Conservation (phyloP, 768 basidiomycete species). For the Auriculariales sp. region DNA sequence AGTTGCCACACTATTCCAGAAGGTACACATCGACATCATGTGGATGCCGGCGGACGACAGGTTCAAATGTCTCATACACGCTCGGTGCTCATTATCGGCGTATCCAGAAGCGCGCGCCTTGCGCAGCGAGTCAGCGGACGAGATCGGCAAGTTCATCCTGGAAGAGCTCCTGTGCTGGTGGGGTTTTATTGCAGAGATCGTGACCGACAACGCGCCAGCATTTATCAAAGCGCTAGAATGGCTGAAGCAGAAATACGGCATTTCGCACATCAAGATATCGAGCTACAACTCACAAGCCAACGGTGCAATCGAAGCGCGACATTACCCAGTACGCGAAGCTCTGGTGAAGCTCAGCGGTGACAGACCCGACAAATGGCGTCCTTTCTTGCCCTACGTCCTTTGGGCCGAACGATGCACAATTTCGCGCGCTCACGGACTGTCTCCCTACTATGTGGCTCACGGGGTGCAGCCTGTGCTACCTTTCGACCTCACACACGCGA, state of each 20-base stretch:
- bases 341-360: constrained; percentile 21
- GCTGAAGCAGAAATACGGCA: constrained; percentile 16
- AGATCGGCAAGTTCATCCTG: constrained; percentile 5
- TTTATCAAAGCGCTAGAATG: constrained; percentile 14
- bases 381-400: too few relatives aligned
- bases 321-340: constrained; percentile 18
- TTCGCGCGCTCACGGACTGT: constrained; percentile 10
- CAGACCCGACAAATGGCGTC: too few relatives aligned
- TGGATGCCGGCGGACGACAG: not conserved
- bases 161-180: constrained; percentile 6
- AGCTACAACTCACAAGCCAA: constrained; percentile 29
- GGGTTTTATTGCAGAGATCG: constrained; percentile 16
- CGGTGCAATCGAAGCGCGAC: constrained; percentile 20
- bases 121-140: constrained; percentile 6
- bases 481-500: constrained; percentile 19
- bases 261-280: constrained; percentile 25
- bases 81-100: constrained; percentile 10
- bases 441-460: constrained; percentile 14
- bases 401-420: constrained; percentile 12
- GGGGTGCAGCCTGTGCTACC: constrained; percentile 17
- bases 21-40: constrained; percentile 6
- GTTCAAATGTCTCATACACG: constrained; percentile 7
- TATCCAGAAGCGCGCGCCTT: constrained; percentile 13
- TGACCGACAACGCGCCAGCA: constrained; percentile 27
- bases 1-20: constrained; percentile 13